Base-by-base conservation (phyloP, 2,329 filamentous ascomycete genomes). In the Colletotrichum sp. region DNA sequence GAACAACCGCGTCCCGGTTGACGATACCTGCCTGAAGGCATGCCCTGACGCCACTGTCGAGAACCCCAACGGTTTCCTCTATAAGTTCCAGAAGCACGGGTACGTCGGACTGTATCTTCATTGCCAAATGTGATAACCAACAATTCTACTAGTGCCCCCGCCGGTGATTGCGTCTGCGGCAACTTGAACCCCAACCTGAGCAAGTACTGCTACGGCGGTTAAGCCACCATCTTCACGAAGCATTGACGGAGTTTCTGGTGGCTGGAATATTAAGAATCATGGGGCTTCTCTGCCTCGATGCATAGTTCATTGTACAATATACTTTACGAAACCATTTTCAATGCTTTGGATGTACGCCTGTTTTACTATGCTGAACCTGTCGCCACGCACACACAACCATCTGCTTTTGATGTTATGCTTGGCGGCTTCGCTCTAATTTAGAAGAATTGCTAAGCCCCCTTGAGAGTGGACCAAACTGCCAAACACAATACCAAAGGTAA, bases 381-480 rank as follows among this genome's bases (percentile, higher is more conserved):
- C 21, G 8, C 2, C 38, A 12, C 18, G 3, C 18, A n/a, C 38
- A 3, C 2, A 1, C 1, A n/a, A 43, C 3, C 18, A 10, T n/a
- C 0, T 10, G 0, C 9, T 2, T 43, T 18, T 10, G 8, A 43
- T n/a, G 8, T 10, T 43, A n/a, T 43, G 16, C 3, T 43, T 43
- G 5, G 18, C 38, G 2, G 38, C 5, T n/a, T 12, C 16, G 38
- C 18, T 43, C 18, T 1, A n/a, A 18, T n/a, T 0, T 12, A 9
- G 16, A 48, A 0, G 36, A 5, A 3, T 0, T 18, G 0, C 8
- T 0, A 18, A 36, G 36, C 0, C 16, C 36, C 2, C 16, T 43
- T 9, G 0, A 18, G 36, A 43, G 36, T 9, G 34, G 15, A 5
- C 36, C 36, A 38, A 43, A 43, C 18, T 10, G 38, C 38, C 16